Conservation (phyloP, 495 filamentous ascomycete genomes). For the Aspergillus cristatus region DNA sequence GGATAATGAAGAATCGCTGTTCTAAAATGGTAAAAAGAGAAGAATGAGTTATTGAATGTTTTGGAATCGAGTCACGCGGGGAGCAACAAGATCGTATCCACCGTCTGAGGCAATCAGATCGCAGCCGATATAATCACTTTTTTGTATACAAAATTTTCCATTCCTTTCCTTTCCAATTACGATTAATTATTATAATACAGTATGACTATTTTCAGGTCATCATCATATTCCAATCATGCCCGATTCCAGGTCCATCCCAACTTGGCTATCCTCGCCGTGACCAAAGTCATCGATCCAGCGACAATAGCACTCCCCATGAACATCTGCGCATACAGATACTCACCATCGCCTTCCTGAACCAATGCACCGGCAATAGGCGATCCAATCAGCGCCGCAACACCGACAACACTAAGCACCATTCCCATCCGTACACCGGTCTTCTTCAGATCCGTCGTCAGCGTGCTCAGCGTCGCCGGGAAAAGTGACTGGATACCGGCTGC, state of each 20-base stretch:
- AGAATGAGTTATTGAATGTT: too few relatives aligned
- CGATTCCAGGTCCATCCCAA: conserved; percentile 20
- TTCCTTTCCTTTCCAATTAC: too few relatives aligned
- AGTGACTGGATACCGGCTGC: conserved; percentile 62
- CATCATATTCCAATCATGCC: conserved; percentile 18
- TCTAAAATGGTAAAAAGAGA: too few relatives aligned
- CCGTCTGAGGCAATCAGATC: too few relatives aligned
- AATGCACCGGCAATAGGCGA: conserved; percentile 64
- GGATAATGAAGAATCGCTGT: too few relatives aligned
- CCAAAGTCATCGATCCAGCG: conserved; percentile 38
- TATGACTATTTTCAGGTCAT: too few relatives aligned
- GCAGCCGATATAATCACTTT: too few relatives aligned
- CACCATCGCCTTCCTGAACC: conserved; percentile 38
- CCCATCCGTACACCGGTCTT: conserved; percentile 68
- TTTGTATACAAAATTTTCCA: too few relatives aligned
- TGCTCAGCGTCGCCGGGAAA: conserved; percentile 50
- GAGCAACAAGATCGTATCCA: too few relatives aligned
- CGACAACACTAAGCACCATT: conserved; percentile 70
- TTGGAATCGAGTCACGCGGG: too few relatives aligned
- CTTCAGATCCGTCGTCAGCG: conserved; percentile 53
- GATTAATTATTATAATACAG: too few relatives aligned
- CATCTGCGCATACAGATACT: conserved; percentile 52
- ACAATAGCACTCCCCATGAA: conserved; percentile 39
- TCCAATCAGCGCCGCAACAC: conserved; percentile 63
- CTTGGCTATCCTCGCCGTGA: conserved; percentile 38